A percentile compares a stretch with the other conserved stretches of the same genome.
These are phyloP conservation scores for Dictyostelium firmibasis DNA, from an alignment of 78 protist genomes.

Conservation along the genomic window DNA sequence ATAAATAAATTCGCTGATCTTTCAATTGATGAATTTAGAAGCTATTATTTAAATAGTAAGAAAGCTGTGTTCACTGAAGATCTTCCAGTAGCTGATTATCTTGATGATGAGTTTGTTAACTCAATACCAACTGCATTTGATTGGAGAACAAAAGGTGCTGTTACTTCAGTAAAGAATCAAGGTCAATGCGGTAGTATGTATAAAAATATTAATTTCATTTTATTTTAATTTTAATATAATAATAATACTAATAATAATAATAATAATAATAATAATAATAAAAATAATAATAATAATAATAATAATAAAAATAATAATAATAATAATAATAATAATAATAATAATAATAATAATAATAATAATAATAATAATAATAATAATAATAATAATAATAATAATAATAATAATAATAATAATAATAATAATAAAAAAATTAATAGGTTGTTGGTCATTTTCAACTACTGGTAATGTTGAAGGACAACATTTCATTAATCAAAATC, in stretches of 20 bases:
- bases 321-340: background rate
- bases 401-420: no score
- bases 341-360: background rate
- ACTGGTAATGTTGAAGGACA: conserved; percentile 21
- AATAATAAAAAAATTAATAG: background rate
- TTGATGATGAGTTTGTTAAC: background rate
- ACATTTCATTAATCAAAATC: background rate
- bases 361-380: no score
- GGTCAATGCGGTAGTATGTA: conserved; percentile 39
- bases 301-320: no score
- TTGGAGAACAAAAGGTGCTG: conserved; percentile 71
- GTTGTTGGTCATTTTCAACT: background rate
- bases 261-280: no score
- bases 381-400: background rate
- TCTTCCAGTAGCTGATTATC: conserved; percentile 7
- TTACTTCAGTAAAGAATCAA: conserved; percentile 8
- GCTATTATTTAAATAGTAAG: conserved; percentile 28
- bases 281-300: background rate
- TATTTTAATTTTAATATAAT: no score
- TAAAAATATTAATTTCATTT: no score
- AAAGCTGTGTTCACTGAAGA: background rate
- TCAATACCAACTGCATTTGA: conserved; percentile 57
- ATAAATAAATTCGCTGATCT: conserved; percentile 75
- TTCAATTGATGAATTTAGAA: conserved; percentile 31
- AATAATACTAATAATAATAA: no score